Base-by-base conservation (phyloP, 345 rosid genomes). In the Linum lewisii region DNA sequence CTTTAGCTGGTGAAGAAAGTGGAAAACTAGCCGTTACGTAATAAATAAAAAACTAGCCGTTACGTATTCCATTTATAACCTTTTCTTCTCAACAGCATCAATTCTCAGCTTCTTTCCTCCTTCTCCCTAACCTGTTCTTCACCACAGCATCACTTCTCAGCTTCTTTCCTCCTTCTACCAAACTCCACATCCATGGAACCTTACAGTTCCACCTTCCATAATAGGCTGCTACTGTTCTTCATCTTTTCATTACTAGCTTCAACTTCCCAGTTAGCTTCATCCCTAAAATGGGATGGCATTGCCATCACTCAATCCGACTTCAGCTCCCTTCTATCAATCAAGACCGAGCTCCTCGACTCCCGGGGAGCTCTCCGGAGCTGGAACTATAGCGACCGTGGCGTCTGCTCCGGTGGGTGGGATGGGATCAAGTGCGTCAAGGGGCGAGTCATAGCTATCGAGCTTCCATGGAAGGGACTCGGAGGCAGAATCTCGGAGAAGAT, bases 361-460 rank as follows among this genome's bases (percentile, higher is more conserved):
- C 73, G 65, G 13, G 88, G 98, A 45, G 70, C 73, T 21, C 76
- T 91, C 44, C 78, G 73, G 24, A 79, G 82, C 79, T 93, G 99
- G 99, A 89, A 89, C 24, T 69, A 61, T 50, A 79, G 78, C 60
- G 83, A 84, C 18, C 66, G 59, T 8, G 75, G 80, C 36, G 94
- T 80, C 47, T 93, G 99, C 74, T 79, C 95, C 0, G 96, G 97
- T 18, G 69, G 81, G 24, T 93, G 99, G 99, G 81, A 67, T 2
- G 99, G 99, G 34, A 84, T 93, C 78, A 89, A 81, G 78, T 93
- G 99, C 62, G 83, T 75, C n/a, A 65, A 81, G 9, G 99, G 99
- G 24, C 86, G 84, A 62, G 85, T 93, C 21, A 75, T 87, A 1
- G 89, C 84, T 15, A 75, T 93, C 67, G 91, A 89, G 75, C 97